Evolutionary conservation across 495 filamentous ascomycete species (phyloP).

Genomic region (Penicillium turbatum): DNA sequence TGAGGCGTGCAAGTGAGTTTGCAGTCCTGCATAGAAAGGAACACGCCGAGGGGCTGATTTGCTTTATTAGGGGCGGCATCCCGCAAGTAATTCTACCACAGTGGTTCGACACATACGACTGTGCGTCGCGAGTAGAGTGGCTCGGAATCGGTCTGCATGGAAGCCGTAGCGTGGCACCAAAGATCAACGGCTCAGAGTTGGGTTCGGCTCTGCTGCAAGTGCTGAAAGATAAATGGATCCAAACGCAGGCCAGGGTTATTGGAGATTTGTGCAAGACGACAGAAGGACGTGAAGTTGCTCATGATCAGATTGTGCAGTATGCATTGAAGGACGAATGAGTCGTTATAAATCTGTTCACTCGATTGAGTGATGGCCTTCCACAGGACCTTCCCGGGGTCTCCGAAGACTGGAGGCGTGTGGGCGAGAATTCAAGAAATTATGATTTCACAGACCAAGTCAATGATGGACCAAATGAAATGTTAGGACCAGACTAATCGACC

Average conservation of each 20-base stretch:
- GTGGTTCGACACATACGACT: slow-evolving; percentile 50
- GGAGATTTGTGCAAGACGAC: slow-evolving; percentile 15
- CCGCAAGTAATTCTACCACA: slow-evolving; percentile 49
- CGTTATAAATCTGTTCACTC: not conserved
- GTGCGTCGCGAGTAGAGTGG: slow-evolving; percentile 44
- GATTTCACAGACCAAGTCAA: not conserved
- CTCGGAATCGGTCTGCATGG: slow-evolving; percentile 49
- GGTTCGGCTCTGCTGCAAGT: slow-evolving; percentile 29
- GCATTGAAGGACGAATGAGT: not conserved
- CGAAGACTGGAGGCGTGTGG: not conserved
- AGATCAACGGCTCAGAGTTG: slow-evolving; percentile 28
- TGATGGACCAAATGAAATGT: not conserved
- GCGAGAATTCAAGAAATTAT: not conserved
- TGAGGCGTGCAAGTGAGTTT: slow-evolving; percentile 47
- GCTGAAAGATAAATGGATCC: slow-evolving; percentile 21
- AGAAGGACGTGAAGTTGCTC: slow-evolving; percentile 21
- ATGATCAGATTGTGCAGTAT: slow-evolving; percentile 24
- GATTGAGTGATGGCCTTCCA: not conserved
- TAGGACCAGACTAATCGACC: not conserved
- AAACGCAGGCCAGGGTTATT: slow-evolving; percentile 10
- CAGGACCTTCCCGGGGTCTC: not conserved
- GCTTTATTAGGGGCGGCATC: slow-evolving; percentile 36
- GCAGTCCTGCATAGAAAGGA: too few relatives aligned
- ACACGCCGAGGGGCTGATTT: not conserved
- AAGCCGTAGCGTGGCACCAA: slow-evolving; percentile 32